Percentiles rank a stretch among this genome's conserved stretches.
Conservation (phyloP, 495 filamentous ascomycete species). For the Immersiella caudata region DNA sequence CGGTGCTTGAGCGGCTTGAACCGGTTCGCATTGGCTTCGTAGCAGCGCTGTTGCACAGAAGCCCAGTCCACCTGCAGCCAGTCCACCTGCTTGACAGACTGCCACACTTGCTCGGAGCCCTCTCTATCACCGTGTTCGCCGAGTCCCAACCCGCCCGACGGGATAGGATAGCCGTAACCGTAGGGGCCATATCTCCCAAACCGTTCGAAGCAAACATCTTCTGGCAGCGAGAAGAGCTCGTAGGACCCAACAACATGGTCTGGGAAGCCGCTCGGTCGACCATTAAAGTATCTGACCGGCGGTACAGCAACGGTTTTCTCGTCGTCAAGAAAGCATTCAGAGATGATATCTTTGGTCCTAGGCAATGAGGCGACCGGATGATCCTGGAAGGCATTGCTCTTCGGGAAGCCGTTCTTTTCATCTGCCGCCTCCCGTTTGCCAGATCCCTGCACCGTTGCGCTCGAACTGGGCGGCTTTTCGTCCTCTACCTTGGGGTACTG, state of each 20-base stretch:
- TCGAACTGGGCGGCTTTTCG: slow-evolving; percentile 44
- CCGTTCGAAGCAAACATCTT: slow-evolving; percentile 93
- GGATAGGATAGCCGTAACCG: slow-evolving; percentile 78
- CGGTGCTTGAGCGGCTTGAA: slow-evolving; percentile 54
- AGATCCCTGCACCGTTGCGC: slow-evolving; percentile 23
- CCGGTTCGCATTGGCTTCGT: slow-evolving; percentile 67
- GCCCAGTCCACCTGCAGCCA: slow-evolving; percentile 76
- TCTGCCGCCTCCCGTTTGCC: slow-evolving; percentile 57
- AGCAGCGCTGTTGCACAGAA: slow-evolving; percentile 70
- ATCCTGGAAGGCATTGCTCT: slow-evolving; percentile 68
- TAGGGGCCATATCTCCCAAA: slow-evolving; percentile 89
- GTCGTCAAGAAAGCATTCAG: slow-evolving; percentile 76
- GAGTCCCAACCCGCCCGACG: slow-evolving; percentile 76
- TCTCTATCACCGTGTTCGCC: slow-evolving; percentile 79
- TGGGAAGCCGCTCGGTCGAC: slow-evolving; percentile 79
- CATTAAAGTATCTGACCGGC: slow-evolving; percentile 66
- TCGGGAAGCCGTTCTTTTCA: slow-evolving; percentile 69
- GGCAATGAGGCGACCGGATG: slow-evolving; percentile 61
- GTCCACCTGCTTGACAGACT: slow-evolving; percentile 66
- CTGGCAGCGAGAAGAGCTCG: slow-evolving; percentile 72
- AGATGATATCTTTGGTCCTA: slow-evolving; percentile 52
- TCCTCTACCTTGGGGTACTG: slow-evolving; percentile 72
- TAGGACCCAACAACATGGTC: slow-evolving; percentile 81
- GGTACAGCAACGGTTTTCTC: slow-evolving; percentile 66
- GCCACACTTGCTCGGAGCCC: slow-evolving; percentile 74